A percentile compares a stretch with the other conserved stretches of the same genome.
Evolutionary conservation across 1,139 yeast genomes (phyloP).

Genomic region (Komagataea norvegica): DNA sequence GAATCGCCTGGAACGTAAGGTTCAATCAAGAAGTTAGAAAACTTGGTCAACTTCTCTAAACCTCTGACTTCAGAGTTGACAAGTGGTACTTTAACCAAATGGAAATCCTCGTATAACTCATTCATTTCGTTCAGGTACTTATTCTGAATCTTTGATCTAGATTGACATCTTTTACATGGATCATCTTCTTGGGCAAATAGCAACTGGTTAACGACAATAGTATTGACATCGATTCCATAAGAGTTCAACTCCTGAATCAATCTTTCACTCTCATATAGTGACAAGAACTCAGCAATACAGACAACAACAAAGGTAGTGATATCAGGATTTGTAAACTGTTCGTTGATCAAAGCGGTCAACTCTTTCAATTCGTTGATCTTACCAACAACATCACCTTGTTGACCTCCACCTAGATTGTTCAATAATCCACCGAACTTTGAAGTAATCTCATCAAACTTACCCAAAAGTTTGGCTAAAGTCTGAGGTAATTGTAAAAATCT

Average conservation of each 20-base stretch:
- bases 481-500: constrained; percentile 92
- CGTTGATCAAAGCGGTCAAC: constrained; percentile 82
- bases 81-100: constrained; percentile 89
- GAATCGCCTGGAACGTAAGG: constrained; percentile 68
- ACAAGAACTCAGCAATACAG: constrained; percentile 92
- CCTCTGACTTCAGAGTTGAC: constrained; percentile 95
- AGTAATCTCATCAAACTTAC: constrained; percentile 81
- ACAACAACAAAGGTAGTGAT: constrained; percentile 95
- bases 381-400: constrained; percentile 70
- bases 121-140: constrained; percentile 92
- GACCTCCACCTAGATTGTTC: constrained; percentile 62
- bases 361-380: constrained; percentile 81
- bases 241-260: constrained; percentile 93
- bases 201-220: constrained; percentile 91
- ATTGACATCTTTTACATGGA: constrained; percentile 83
- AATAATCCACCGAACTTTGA: constrained; percentile 90
- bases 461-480: constrained; percentile 79
- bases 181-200: constrained; percentile 66
- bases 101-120: constrained; percentile 92
- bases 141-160: constrained; percentile 94
- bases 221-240: constrained; percentile 92
- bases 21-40: constrained; percentile 61
- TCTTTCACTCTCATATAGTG: constrained; percentile 94
- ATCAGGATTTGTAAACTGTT: constrained; percentile 93
- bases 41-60: constrained; percentile 71